These are phyloP conservation scores for Bremia lactucae DNA, from an alignment of 352 stramenopile genomes.

Conservation along the genomic window DNA sequence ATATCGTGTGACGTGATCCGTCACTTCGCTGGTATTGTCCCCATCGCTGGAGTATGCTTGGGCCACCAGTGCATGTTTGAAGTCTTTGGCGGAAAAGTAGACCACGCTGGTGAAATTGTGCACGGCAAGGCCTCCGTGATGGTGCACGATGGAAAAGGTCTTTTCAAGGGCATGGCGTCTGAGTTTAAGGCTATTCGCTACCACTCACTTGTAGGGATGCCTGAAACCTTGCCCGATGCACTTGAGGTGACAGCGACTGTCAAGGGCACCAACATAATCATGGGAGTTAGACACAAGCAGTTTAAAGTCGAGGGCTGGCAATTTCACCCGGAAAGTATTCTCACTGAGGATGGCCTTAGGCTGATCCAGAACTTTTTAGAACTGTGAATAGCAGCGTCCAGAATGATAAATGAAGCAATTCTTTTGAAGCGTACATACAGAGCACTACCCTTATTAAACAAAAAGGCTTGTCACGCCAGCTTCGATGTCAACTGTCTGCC, in stretches of 20 bases:
- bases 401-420: too few relatives aligned
- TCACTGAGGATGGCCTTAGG: constrained; percentile 69
- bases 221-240: constrained; percentile 65
- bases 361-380: constrained; percentile 85
- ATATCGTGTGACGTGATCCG: constrained; percentile 80
- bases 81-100: constrained; percentile 78
- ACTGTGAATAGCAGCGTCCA: constrained; percentile 66
- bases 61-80: constrained; percentile 84
- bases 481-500: too few relatives aligned
- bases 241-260: constrained; percentile 77
- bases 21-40: constrained; percentile 68
- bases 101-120: constrained; percentile 79
- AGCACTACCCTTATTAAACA: too few relatives aligned
- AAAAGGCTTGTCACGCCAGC: too few relatives aligned
- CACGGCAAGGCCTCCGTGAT: constrained; percentile 83
- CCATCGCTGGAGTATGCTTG: constrained; percentile 78
- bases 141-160: constrained; percentile 70
- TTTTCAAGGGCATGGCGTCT: constrained; percentile 72
- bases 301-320: constrained; percentile 82
- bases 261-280: constrained; percentile 82
- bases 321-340: constrained; percentile 84
- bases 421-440: constrained; percentile 6
- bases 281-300: constrained; percentile 82
- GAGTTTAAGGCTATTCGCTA: constrained; percentile 82
- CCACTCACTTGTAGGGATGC: constrained; percentile 78